phyloP scores from a whole-genome alignment of 257 asterid genomes.

The Jacaranda mimosifolia region DNA sequence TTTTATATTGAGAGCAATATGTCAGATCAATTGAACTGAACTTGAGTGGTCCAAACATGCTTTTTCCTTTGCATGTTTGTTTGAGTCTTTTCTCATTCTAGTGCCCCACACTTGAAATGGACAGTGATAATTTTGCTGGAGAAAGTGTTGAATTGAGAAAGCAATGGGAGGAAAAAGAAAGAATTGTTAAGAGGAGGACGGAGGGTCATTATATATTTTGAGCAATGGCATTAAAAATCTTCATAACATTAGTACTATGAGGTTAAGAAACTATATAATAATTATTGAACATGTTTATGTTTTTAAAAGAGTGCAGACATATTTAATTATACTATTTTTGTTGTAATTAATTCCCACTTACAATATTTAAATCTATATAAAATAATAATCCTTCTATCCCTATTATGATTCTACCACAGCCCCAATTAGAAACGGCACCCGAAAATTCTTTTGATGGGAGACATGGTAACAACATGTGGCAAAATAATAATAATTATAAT shows the following conservation, averaged over 20 bases:
- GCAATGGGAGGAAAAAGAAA: neutral
- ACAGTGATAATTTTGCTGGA: conserved; percentile 42
- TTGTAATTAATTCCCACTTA: neutral
- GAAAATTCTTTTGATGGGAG: conserved; percentile 22
- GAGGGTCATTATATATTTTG: neutral
- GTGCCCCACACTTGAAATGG: conserved; percentile 51
- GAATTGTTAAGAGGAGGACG: neutral
- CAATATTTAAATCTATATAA: neutral
- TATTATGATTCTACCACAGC: neutral
- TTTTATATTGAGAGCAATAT: neutral
- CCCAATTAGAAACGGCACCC: neutral
- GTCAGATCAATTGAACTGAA: neutral
- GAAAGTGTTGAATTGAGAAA: conserved; percentile 25
- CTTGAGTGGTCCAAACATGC: conserved; percentile 38
- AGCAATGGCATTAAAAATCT: neutral
- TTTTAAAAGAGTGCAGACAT: neutral
- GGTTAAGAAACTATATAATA: neutral
- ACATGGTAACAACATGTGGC: conserved; percentile 43
- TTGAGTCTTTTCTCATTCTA: conserved; percentile 43
- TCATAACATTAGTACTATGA: conserved; percentile 6
- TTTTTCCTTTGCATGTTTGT: conserved; percentile 39
- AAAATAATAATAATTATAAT: neutral
- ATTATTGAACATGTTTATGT: neutral
- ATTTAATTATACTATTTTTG: neutral
- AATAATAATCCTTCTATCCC: neutral